Conservation (phyloP, 805 yeast genomes). For the Candida stauntonica region DNA sequence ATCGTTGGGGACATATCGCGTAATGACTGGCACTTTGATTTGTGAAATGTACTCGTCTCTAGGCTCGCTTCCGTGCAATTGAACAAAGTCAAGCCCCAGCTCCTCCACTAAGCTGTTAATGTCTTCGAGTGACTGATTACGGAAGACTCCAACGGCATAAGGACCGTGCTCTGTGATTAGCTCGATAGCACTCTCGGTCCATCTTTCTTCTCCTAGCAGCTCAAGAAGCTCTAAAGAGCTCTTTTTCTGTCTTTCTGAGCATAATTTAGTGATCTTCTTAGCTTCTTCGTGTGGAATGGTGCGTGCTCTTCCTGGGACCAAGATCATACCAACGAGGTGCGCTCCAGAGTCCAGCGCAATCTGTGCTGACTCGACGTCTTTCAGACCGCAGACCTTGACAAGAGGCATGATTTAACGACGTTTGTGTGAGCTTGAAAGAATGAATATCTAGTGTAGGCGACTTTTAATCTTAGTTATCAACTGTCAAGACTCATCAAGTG, state of each 20-base stretch:
- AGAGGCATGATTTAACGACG: constrained; percentile 33
- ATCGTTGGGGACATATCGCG: constrained; percentile 65
- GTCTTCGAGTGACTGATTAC: constrained; percentile 70
- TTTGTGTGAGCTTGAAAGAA: too few species aligned
- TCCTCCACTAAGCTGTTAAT: constrained; percentile 40
- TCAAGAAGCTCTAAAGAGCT: constrained; percentile 4
- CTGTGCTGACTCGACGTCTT: constrained; percentile 62
- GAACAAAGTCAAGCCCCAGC: constrained; percentile 69
- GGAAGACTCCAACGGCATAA: constrained; percentile 81
- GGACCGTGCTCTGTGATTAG: constrained; percentile 46
- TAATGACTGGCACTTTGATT: constrained; percentile 56
- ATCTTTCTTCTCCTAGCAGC: constrained; percentile 3
- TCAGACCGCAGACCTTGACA: constrained; percentile 87
- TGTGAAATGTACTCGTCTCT: constrained; percentile 36
- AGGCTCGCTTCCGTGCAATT: constrained; percentile 79
- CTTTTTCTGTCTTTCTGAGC: constrained; percentile 23
- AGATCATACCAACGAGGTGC: constrained; percentile 73
- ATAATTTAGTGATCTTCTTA: constrained; percentile 35
- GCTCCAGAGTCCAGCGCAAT: constrained; percentile 70
- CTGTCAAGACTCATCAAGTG: too few species aligned
- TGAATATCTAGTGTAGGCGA: too few species aligned
- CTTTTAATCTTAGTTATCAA: too few species aligned
- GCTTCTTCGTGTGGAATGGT: constrained; percentile 54
- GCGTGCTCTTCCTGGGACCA: constrained; percentile 79
- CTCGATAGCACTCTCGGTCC: constrained; percentile 18